Base-by-base conservation (phyloP, 2,329 filamentous ascomycete species). In the Juglanconis sp. region DNA sequence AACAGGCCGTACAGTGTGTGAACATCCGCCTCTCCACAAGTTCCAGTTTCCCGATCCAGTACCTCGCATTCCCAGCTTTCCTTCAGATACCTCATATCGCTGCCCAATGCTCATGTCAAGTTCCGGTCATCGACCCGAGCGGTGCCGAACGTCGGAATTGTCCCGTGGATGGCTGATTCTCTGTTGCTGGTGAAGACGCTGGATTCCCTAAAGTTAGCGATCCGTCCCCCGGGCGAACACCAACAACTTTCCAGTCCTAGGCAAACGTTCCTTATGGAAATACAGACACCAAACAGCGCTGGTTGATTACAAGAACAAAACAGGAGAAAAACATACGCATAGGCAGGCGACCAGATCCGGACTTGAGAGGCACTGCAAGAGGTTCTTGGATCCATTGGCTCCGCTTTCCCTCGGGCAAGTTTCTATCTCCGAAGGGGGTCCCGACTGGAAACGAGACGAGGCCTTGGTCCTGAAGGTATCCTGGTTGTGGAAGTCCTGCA, bases 241-340 rank as follows among this genome's bases (percentile, higher is more conserved):
- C 36, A 17, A 42, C 34, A 8, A 13, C 17, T 17, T 31, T 49
- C 49, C 38, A 44, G 7, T 54, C 32, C 35, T 44, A 44, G 17
- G 50, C 31, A 35, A 40, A 24, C 17, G 51, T 34, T n/a, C 11
- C 13, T 15, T 53, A 7, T 24, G 30, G 40, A 34, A 15, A n/a
- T 13, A n/a, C 3, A 44, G 17, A 42, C 47, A 57, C 46, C 34
- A 53, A 32, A 6, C 24, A 17, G 24, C 46, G 11, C 9, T 17
- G 50, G 44, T 10, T 46, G 3, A n/a, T 32, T 46, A 42, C 34
- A 13, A 46, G 42, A 44, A 40, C 52, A 61, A 51, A 57, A 50
- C 15, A 55, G 47, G 32, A 56, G 24, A 54, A 55, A 36, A 50
- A 55, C 61, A 63, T 63, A 63, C 61, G 58, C 61, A 36, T 56